Conservation (phyloP, 2,329 filamentous ascomycete genomes). For the Ceratocystis eucalypticola region DNA sequence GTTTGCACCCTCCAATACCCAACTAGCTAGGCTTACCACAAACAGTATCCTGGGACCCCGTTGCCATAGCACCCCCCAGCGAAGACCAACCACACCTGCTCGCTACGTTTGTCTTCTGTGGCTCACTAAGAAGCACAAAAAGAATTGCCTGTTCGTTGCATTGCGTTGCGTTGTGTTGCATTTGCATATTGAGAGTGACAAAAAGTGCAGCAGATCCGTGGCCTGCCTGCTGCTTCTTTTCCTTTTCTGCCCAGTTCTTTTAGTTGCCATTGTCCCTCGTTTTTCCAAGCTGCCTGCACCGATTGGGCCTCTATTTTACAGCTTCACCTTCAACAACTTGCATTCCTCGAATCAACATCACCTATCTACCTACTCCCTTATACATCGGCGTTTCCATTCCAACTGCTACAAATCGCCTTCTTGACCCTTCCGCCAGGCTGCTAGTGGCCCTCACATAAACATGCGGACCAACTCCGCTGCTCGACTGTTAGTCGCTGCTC, state of each 20-base stretch:
- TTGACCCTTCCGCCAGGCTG: background rate
- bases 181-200: background rate
- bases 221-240: background rate
- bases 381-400: background rate
- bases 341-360: background rate
- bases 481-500: conserved; percentile 10
- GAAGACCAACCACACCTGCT: background rate
- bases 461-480: conserved; percentile 2
- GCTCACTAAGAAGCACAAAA: background rate
- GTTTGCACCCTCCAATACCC: background rate
- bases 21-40: background rate
- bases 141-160: background rate
- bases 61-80: conserved; percentile 3
- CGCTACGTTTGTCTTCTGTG: background rate
- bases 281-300: background rate
- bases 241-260: background rate
- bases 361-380: background rate
- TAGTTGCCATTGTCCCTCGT: background rate
- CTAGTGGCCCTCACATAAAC: background rate
- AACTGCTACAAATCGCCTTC: background rate
- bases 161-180: conserved; percentile 6
- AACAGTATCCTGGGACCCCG: background rate
- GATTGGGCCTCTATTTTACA: background rate
- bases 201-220: conserved; percentile 3
- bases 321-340: background rate